Base-by-base conservation (phyloP, 2,329 filamentous ascomycete genomes). In the Nigrograna mackinnonii region DNA sequence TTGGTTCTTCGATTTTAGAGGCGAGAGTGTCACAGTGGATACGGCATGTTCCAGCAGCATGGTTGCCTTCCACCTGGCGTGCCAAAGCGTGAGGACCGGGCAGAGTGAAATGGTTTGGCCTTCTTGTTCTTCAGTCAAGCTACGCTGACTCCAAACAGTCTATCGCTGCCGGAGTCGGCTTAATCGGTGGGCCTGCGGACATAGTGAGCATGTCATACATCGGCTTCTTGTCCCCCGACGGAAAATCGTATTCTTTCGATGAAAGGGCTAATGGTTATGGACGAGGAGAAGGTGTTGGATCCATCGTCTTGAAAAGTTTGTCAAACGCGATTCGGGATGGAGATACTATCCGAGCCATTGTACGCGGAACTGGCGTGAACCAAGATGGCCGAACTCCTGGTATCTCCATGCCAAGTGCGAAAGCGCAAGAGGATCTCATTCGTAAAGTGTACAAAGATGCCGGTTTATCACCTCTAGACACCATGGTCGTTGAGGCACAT, bases 351-450 rank as follows among this genome's bases (percentile, higher is more conserved):
- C 41, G 45, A 4, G 57, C 47, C 11, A 39, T 58, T 9, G 35
- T 62, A 3, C 46, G 50, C 22, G 51, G 47, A 2, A 52, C 41
- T 22, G 53, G 54, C 1, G 46, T 54, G 1, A 44, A 44, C 20
- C 37, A 40, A 22, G 37, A 40, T 17, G 42, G 42, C 6, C 26
- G 19, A 7, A 44, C 42, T 9, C 16, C 7, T 31, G 42, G 37
- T 5, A 5, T 44, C 4, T 18, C 38, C 5, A 6, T 28, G 4
- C 62, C 62, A 3, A 62, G 57, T 39, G 1, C 62, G 79, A 82
- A 50, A 79, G 59, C 68, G 1, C 72, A 74, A 17, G 38, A 34
- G 19, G 5, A 16, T 9, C 28, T 34, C 12, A 22, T 22, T 9
- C 50, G 52, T 6, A 35, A 56, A 4, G 62, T 59, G 2, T 73